These are phyloP conservation scores for Vicia faba DNA, from an alignment of 306 rosid species.

Conservation along the genomic window DNA sequence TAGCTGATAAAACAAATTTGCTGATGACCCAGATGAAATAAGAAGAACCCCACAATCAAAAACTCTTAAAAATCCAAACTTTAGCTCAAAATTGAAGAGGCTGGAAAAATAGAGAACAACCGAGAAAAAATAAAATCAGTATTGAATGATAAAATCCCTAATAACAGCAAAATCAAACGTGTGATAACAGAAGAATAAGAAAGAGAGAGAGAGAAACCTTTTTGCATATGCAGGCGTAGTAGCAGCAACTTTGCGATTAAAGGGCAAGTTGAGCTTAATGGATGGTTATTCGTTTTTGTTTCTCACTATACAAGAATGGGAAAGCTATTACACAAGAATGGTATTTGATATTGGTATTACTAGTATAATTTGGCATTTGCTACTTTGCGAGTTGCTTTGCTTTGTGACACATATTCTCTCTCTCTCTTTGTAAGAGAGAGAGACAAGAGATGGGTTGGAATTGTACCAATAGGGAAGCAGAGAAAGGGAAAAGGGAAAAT, in stretches of 20 bases:
- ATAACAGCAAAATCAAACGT: conserved; percentile 48
- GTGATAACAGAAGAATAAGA: conserved; percentile 35
- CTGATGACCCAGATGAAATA: conserved; percentile 30
- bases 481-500: conserved; percentile 30
- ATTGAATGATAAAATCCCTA: conserved; percentile 44
- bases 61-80: conserved; percentile 27
- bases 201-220: conserved; percentile 48
- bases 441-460: conserved; percentile 52
- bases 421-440: conserved; percentile 29
- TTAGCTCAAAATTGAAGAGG: conserved; percentile 26
- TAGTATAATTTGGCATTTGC: conserved; percentile 47
- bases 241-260: conserved; percentile 72
- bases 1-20: conserved; percentile 16
- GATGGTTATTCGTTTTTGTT: conserved; percentile 2
- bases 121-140: conserved; percentile 36
- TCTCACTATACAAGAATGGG: conserved; percentile 17
- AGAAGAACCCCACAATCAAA: conserved; percentile 32
- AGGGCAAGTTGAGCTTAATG: conserved; percentile 59
- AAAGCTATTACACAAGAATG: conserved; percentile 1
- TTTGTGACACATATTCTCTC: conserved; percentile 29
- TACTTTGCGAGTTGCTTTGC: conserved; percentile 37
- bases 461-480: conserved; percentile 60
- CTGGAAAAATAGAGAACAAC: conserved; percentile 30
- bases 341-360: conserved; percentile 42
- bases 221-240: conserved; percentile 5